Evolutionary conservation across 495 filamentous ascomycete genomes (phyloP), one percentile per base, ranked within the genome.

Genomic region (Alectoria sarmentosa): DNA sequence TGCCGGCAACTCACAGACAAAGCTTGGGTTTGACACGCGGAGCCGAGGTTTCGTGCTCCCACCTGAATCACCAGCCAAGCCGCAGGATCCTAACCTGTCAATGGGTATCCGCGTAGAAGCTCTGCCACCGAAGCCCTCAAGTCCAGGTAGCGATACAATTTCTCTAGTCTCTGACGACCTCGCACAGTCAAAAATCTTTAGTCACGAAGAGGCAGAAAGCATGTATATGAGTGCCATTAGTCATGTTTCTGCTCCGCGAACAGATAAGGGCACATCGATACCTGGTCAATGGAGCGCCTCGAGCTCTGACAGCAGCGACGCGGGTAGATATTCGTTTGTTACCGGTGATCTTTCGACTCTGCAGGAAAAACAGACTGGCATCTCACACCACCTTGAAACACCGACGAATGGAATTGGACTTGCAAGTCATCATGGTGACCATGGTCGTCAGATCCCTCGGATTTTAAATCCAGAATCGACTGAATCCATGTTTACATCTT

Each of bases 171-270:
- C 65, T 61, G 82, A 83, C 37, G 83, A 87, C 62, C 80, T 90
- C 21, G 76, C 82, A 26, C 78, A 90, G 65, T 98, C 95, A 14
- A 90, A 82, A 67, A 72, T 94, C 21, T 98, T 92, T 72, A 92
- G 85, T 61, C 88, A 95, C 63, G 91, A 95, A 64, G 92, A 98
- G 65, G 94, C 94, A 0, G 88, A 93, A 69, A 98, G 94, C 75
- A 88, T 99, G 86, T 98, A 98, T 67, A 92, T 97, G 84, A 89
- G 86, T 69, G 88, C 88, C 28, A 77, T 88, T 14, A 86, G 83
- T 57, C 72, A 77, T 46, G 72, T 65, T 15, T 73, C 72, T 56
- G 71, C 70, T 65, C 75, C 58, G 70, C 78, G 74, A 39, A 80
- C 71, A 70, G 75, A 73, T 34, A 42, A 49, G 17, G 28, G 15